Percentiles rank a stretch among this genome's conserved stretches.
Conservation (phyloP, 2,329 filamentous ascomycete genomes). For the Aspergillus unguis region DNA sequence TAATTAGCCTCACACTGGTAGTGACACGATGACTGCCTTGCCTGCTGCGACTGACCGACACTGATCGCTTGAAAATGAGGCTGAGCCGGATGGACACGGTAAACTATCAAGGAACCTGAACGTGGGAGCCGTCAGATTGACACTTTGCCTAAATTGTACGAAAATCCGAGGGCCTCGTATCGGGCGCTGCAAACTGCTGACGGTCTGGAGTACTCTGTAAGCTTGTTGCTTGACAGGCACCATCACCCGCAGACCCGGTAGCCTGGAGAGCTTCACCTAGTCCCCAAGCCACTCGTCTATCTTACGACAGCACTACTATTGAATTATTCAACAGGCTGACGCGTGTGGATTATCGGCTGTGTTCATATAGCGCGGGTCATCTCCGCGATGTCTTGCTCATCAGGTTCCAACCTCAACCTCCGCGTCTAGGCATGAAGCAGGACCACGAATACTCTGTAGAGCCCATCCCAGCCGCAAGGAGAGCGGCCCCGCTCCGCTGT, state of each 20-base stretch:
- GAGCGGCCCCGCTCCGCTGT: constrained; percentile 3
- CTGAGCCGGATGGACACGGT: background rate
- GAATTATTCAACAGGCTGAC: background rate
- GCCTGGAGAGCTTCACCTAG: background rate
- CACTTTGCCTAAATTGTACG: background rate
- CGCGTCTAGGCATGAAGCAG: background rate
- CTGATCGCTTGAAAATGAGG: background rate
- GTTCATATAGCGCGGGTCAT: background rate
- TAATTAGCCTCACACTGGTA: too few species aligned
- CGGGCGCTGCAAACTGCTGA: background rate
- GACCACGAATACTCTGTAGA: background rate
- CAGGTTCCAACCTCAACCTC: background rate
- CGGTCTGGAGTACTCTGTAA: background rate
- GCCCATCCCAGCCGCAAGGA: background rate
- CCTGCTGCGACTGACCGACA: too few species aligned
- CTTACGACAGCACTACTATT: background rate
- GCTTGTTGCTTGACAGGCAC: background rate
- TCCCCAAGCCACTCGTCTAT: background rate
- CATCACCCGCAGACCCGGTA: background rate
- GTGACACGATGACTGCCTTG: too few species aligned
- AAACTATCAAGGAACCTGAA: background rate
- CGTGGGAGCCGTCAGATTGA: background rate
- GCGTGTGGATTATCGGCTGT: background rate
- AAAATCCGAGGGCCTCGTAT: background rate
- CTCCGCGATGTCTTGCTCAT: background rate